These are phyloP conservation scores for Diaporthe sp. DNA, from an alignment of 2,329 filamentous ascomycete species.

Conservation along the genomic window DNA sequence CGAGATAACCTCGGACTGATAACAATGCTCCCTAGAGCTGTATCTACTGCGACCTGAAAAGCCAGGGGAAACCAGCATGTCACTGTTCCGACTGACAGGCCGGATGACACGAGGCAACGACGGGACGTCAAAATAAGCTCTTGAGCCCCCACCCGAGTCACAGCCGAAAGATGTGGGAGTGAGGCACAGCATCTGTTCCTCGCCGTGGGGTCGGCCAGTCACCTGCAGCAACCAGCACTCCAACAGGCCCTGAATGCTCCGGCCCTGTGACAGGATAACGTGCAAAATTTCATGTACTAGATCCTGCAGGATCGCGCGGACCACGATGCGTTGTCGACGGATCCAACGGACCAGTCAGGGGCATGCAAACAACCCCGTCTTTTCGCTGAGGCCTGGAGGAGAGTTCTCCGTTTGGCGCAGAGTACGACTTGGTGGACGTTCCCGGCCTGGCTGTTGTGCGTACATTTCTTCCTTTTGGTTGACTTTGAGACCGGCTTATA, in stretches of 20 bases:
- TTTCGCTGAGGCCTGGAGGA: not conserved
- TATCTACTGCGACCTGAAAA: not conserved
- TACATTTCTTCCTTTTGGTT: no score
- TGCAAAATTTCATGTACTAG: not conserved
- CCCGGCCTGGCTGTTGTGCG: no score
- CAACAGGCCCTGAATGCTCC: no score
- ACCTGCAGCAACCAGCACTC: not conserved
- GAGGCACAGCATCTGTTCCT: slow-evolving; percentile 22
- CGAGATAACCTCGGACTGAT: no score
- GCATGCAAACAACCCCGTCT: not conserved
- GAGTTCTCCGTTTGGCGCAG: no score
- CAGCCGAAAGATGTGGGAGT: not conserved
- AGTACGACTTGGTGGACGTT: no score
- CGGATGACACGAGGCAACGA: not conserved
- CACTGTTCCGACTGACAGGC: not conserved
- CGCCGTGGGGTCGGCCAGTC: not conserved
- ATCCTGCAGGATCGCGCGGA: slow-evolving; percentile 2
- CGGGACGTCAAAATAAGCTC: slow-evolving; percentile 3
- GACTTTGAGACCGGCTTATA: no score
- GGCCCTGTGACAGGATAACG: no score
- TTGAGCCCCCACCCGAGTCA: not conserved
- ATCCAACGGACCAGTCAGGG: not conserved
- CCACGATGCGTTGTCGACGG: not conserved
- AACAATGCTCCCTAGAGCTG: not conserved
- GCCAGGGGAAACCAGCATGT: not conserved